Conservation (phyloP, 768 basidiomycete species). For the Russula sp. region DNA sequence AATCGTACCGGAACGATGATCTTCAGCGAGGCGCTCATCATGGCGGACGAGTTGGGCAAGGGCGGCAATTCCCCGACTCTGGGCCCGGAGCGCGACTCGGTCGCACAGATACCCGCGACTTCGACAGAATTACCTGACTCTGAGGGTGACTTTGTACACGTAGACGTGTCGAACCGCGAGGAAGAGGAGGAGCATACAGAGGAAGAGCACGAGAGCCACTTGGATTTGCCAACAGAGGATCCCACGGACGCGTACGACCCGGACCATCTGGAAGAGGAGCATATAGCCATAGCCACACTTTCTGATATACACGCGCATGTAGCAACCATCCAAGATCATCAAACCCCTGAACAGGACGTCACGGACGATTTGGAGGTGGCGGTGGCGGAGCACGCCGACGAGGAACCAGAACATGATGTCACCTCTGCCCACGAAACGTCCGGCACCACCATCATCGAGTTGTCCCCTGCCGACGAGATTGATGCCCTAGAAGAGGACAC, state of each 20-base stretch:
- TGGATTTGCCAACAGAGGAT: neutral
- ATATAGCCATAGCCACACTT: neutral
- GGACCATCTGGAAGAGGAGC: constrained; percentile 2
- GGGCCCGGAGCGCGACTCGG: constrained; percentile 9
- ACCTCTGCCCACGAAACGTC: constrained; percentile 10
- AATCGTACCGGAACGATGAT: constrained; percentile 72
- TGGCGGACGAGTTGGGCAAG: constrained; percentile 35
- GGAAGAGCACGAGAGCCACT: constrained; percentile 4
- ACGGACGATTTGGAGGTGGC: constrained; percentile 14
- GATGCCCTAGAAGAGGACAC: constrained; percentile 11
- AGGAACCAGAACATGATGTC: constrained; percentile 9
- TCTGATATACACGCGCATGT: neutral
- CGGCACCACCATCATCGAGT: constrained; percentile 15
- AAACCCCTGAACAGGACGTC: constrained; percentile 13
- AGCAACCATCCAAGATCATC: neutral
- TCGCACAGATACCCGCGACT: neutral
- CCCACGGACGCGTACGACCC: neutral
- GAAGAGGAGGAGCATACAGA: constrained; percentile 2
- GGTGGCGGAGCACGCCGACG: neutral
- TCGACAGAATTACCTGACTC: constrained; percentile 3
- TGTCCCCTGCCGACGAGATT: constrained; percentile 11
- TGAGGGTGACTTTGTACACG: constrained; percentile 12
- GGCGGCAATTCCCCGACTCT: constrained; percentile 17
- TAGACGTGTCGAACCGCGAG: constrained; percentile 4
- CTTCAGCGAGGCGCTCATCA: constrained; percentile 38